These are phyloP conservation scores for Astrocystis sublimbata DNA, from an alignment of 495 filamentous ascomycete genomes.

Conservation along the genomic window DNA sequence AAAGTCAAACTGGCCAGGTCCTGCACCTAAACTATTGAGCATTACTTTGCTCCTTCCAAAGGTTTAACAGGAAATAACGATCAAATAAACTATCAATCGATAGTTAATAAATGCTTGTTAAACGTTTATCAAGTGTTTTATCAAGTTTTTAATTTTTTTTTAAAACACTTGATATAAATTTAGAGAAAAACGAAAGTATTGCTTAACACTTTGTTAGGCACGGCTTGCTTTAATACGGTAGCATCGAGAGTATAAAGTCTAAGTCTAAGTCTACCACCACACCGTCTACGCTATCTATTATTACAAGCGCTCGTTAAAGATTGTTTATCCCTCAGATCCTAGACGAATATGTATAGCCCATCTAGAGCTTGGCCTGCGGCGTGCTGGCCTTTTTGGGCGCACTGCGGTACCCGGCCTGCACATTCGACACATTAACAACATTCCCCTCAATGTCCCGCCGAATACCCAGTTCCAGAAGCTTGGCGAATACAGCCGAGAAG, in stretches of 20 bases:
- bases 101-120: too few species aligned
- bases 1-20: slow-evolving; percentile 18
- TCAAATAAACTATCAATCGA: too few species aligned
- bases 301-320: background rate
- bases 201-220: too few species aligned
- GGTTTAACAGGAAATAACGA: too few species aligned
- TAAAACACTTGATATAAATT: too few species aligned
- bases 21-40: too few species aligned
- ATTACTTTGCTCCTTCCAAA: too few species aligned
- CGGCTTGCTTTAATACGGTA: too few species aligned
- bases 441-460: slow-evolving; percentile 51
- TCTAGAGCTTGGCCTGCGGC: slow-evolving; percentile 38
- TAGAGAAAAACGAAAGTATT: too few species aligned
- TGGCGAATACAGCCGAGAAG: slow-evolving; percentile 61
- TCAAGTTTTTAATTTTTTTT: too few species aligned
- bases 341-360: background rate
- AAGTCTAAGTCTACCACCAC: slow-evolving; percentile 20
- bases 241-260: slow-evolving; percentile 16
- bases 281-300: background rate
- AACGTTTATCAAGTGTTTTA: too few species aligned
- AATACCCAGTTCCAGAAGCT: slow-evolving; percentile 62
- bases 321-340: background rate
- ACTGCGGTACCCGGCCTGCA: slow-evolving; percentile 55
- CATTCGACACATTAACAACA: slow-evolving; percentile 55
- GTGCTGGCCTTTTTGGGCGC: slow-evolving; percentile 60